A percentile compares a stretch with the other conserved stretches of the same genome.
These are phyloP conservation scores for Clonostachys sp. DNA, from an alignment of 2,329 filamentous ascomycete genomes.

Conservation along the genomic window DNA sequence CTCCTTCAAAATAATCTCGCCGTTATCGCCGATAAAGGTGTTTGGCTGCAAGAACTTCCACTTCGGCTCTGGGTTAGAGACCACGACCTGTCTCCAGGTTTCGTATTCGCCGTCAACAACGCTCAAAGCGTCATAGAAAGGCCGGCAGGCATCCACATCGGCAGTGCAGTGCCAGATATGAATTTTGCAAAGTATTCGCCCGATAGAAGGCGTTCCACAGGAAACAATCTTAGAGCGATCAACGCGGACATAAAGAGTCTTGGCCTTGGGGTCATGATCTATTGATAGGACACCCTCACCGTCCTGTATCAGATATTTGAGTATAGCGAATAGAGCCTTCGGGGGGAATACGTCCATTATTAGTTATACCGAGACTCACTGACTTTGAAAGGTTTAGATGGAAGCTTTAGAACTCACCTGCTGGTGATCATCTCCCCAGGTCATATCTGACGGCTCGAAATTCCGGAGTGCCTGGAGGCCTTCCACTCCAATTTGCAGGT, in stretches of 20 bases:
- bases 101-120: constrained; percentile 33
- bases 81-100: background rate
- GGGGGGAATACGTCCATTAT: constrained; percentile 11
- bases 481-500: too few relatives aligned
- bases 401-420: constrained; percentile 16
- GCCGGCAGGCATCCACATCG: constrained; percentile 44
- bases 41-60: background rate
- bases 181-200: constrained; percentile 51
- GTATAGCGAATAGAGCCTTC: constrained; percentile 58
- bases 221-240: constrained; percentile 51
- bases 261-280: constrained; percentile 32
- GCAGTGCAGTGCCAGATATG: constrained; percentile 62
- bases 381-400: background rate
- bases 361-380: background rate
- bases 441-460: background rate
- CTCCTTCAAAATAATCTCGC: background rate
- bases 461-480: background rate
- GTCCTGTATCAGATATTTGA: constrained; percentile 51
- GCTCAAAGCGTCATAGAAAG: constrained; percentile 54
- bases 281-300: constrained; percentile 46
- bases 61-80: background rate
- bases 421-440: constrained; percentile 37
- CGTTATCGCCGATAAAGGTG: background rate
- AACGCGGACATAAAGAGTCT: constrained; percentile 48
- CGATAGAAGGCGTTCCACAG: constrained; percentile 53